A percentile compares a stretch with the other conserved stretches of the same genome.
Evolutionary conservation across 257 asterid species (phyloP).

Genomic region (Salvia splendens): DNA sequence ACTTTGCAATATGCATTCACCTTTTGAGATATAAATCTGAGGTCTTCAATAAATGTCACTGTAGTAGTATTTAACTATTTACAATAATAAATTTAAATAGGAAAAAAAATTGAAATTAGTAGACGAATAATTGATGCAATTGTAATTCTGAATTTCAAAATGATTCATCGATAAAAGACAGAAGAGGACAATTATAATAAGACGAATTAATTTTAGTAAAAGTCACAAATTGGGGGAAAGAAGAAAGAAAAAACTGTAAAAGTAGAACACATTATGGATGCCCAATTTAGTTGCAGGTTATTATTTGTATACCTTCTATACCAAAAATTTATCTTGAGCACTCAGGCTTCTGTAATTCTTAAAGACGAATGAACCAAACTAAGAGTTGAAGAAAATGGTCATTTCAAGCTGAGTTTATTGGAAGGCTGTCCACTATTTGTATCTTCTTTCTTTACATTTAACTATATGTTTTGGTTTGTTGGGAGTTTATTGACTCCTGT

Average conservation of each 20-base stretch:
- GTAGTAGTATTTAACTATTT: no score
- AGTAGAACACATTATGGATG: neutral
- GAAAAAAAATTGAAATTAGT: no score
- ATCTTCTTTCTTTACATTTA: conserved; percentile 4
- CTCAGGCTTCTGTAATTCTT: neutral
- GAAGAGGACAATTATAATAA: no score
- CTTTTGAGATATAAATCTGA: no score
- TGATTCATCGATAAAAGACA: no score
- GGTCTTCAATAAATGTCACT: no score
- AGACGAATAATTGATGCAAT: no score
- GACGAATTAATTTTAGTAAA: neutral
- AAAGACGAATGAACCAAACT: neutral
- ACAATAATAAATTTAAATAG: no score
- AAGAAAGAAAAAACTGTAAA: neutral
- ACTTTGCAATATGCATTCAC: no score
- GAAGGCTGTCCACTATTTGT: neutral
- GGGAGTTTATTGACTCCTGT: neutral
- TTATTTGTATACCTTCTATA: neutral
- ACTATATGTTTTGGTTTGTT: neutral
- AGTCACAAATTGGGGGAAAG: neutral
- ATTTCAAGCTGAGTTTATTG: conserved; percentile 7
- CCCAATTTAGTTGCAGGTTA: neutral
- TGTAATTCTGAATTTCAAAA: no score
- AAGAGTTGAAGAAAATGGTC: neutral
- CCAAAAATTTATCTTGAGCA: neutral